Base-by-base conservation (phyloP, 2,329 filamentous ascomycete genomes). In the Cladosporium colombiae region DNA sequence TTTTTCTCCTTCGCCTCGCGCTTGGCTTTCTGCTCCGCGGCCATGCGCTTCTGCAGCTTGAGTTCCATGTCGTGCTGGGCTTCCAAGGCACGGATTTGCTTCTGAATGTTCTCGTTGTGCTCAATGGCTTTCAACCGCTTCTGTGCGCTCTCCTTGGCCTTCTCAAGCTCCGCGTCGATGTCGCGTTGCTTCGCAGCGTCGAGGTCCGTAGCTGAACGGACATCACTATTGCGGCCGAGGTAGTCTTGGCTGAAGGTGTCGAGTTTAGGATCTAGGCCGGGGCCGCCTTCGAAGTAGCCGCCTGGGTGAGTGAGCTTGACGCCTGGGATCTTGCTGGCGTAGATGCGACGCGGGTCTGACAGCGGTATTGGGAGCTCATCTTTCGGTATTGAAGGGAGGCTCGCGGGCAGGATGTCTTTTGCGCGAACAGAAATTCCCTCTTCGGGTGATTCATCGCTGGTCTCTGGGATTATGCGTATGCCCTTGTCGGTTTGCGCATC, bases 281-380 rank as follows among this genome's bases (percentile, higher is more conserved):
- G 80, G 1, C 81, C 81, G n/a, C 81, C 81, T 53, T 82, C 81
- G 31, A 81, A 73, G 53, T 80, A 81, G n/a, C 81, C 81, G 11
- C 78, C 77, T 2, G 75, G 74, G 67, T 83, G 81, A 0, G 81
- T 83, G 62, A 83, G 77, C 37, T 74, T 74, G 14, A 83, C 66
- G 33, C 80, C 81, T 0, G 80, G 77, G n/a, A 83, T 73, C 8
- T 77, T 75, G 29, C 76, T 79, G 44, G 77, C 69, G 72, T 79
- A 78, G 14, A 76, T 79, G 33, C 81, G 79, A 2, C 81, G 77
- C 1, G 77, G 70, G 25, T 82, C 81, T 55, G 75, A 69, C 13
- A 83, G 72, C 10, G 79, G 75, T 7, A 83, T 73, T 18, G 81
- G 81, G 5, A 83, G 75, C 8, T 75, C 72, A 29, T 77, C 65